Conservation (phyloP, 1,284 basidiomycete genomes). For the Volvariella surrecta region DNA sequence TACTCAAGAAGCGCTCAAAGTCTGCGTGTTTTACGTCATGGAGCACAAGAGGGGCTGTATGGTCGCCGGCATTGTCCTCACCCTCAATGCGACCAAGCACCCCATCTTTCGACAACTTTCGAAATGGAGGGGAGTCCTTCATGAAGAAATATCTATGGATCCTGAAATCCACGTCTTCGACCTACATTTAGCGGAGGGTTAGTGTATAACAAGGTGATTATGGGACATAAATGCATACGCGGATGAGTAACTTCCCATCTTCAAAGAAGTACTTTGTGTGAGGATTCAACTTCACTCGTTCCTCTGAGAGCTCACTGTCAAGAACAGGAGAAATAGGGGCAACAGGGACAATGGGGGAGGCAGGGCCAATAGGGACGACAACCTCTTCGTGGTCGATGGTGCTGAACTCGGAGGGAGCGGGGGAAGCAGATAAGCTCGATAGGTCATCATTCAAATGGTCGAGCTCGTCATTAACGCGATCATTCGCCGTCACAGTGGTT, state of each 20-base stretch:
- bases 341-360: too few species aligned
- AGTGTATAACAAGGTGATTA: too few species aligned
- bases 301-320: too few species aligned
- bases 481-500: too few species aligned
- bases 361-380: too few species aligned
- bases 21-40: constrained; percentile 12
- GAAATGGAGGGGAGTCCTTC: constrained; percentile 22
- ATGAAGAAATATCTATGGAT: constrained; percentile 22
- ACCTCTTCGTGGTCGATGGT: too few species aligned
- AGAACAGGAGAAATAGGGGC: too few species aligned
- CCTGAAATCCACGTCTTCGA: constrained; percentile 14
- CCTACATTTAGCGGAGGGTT: constrained; percentile 12
- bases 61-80: constrained; percentile 3
- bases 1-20: constrained; percentile 22
- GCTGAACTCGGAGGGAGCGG: too few species aligned
- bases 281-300: too few species aligned
- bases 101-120: constrained; percentile 9
- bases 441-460: too few species aligned
- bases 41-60: constrained; percentile 13
- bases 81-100: constrained; percentile 4
- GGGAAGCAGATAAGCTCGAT: too few species aligned
- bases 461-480: too few species aligned
- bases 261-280: constrained; percentile 14
- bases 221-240: constrained; percentile 10
- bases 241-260: constrained; percentile 15